These are phyloP conservation scores for Colletotrichum sp. DNA, from an alignment of 2,329 filamentous ascomycete genomes.

Conservation along the genomic window DNA sequence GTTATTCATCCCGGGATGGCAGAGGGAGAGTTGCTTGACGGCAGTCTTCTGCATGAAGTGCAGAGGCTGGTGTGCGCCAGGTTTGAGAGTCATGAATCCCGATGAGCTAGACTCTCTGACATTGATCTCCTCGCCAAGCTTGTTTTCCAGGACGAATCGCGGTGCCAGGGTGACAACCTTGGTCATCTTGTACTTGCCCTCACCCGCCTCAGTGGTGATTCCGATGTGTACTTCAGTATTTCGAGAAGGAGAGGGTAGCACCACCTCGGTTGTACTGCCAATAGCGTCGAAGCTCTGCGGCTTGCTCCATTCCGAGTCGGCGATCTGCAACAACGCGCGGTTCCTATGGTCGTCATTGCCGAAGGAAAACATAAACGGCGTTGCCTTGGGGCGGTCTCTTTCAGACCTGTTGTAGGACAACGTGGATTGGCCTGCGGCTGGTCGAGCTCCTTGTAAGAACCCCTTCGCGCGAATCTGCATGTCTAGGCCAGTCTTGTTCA, in stretches of 20 bases:
- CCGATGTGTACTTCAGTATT: slow-evolving; percentile 88
- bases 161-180: slow-evolving; percentile 94
- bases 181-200: slow-evolving; percentile 97
- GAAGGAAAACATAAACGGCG: slow-evolving; percentile 97
- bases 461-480: slow-evolving; percentile 89
- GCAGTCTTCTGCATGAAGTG: slow-evolving; percentile 86
- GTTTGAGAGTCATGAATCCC: slow-evolving; percentile 77
- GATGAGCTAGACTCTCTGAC: slow-evolving; percentile 93
- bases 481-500: slow-evolving; percentile 94
- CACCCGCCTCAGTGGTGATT: slow-evolving; percentile 85
- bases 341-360: slow-evolving; percentile 89
- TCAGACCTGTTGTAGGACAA: slow-evolving; percentile 54
- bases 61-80: slow-evolving; percentile 82
- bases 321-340: slow-evolving; percentile 84
- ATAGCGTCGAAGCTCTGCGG: slow-evolving; percentile 98
- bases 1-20: slow-evolving; percentile 93
- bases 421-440: slow-evolving; percentile 79
- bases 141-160: slow-evolving; percentile 93
- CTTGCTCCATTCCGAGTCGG: slow-evolving; percentile 94
- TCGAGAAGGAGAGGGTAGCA: slow-evolving; percentile 74
- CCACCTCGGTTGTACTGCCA: slow-evolving; percentile 87
- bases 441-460: slow-evolving; percentile 81
- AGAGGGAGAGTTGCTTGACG: slow-evolving; percentile 89
- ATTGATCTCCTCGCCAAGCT: slow-evolving; percentile 85
- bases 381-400: slow-evolving; percentile 69